A percentile compares a stretch with the other conserved stretches of the same genome.
Evolutionary conservation across 2,329 filamentous ascomycete species (phyloP).

Genomic region (Colletotrichum zoysiae): DNA sequence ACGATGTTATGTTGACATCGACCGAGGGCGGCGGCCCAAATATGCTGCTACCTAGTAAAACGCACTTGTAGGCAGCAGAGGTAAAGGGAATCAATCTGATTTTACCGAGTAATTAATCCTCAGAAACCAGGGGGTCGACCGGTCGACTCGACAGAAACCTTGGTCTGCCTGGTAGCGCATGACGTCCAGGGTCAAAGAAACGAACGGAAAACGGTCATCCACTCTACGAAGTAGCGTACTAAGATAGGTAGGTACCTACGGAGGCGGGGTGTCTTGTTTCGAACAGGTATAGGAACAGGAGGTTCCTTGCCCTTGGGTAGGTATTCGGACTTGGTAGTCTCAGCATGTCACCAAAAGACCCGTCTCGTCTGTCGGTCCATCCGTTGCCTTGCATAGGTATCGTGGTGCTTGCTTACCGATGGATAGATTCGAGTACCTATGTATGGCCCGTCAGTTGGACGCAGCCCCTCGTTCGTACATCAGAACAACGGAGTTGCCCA

Average conservation of each 20-base stretch:
- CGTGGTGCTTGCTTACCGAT: background rate
- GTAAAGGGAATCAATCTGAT: background rate
- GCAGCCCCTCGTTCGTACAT: background rate
- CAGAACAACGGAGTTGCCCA: background rate
- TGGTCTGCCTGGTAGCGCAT: background rate
- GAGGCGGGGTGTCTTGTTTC: conserved; percentile 34
- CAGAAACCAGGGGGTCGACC: background rate
- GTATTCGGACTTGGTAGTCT: too few species aligned
- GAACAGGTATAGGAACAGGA: conserved; percentile 13
- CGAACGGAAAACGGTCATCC: conserved; percentile 19
- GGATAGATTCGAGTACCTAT: background rate
- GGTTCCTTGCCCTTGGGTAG: background rate
- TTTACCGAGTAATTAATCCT: too few species aligned
- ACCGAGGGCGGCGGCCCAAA: background rate
- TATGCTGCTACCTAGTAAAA: conserved; percentile 1
- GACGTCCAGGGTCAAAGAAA: conserved; percentile 22
- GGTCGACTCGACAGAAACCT: background rate
- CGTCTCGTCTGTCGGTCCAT: background rate
- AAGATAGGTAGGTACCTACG: background rate
- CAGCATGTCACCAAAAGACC: background rate
- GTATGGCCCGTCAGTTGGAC: background rate
- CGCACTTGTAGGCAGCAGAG: conserved; percentile 6
- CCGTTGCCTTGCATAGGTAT: background rate
- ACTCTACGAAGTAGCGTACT: background rate
- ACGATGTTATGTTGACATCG: conserved; percentile 13